phyloP scores from a whole-genome alignment of 352 stramenopile species.

The Globisporangium acanthophoron region DNA sequence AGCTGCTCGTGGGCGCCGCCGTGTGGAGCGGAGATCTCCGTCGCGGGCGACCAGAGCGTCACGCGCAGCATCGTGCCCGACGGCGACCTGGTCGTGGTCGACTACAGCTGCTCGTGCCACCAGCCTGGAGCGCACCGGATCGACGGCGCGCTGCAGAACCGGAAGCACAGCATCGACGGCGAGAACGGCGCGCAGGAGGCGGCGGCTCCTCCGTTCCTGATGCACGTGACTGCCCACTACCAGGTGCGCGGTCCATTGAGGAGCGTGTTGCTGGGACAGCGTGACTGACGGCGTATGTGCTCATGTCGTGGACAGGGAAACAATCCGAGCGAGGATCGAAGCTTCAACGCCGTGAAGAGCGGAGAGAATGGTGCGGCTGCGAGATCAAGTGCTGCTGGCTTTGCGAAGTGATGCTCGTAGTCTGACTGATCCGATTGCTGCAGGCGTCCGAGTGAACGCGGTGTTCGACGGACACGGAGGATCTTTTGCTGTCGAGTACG shows the following conservation, averaged over 20 bases:
- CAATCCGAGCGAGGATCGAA: slow-evolving; percentile 59
- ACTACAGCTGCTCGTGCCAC: slow-evolving; percentile 16
- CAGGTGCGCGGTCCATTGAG: slow-evolving; percentile 19
- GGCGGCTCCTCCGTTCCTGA: slow-evolving; percentile 14
- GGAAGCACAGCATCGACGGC: slow-evolving; percentile 8
- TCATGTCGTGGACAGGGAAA: slow-evolving; percentile 27
- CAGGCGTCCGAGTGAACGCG: slow-evolving; percentile 43
- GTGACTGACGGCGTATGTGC: neutral
- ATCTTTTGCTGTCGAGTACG: slow-evolving; percentile 58
- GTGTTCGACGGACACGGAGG: slow-evolving; percentile 72
- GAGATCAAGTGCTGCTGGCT: neutral
- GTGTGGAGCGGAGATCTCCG: slow-evolving; percentile 23
- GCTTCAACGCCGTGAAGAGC: slow-evolving; percentile 40
- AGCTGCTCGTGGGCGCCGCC: slow-evolving; percentile 48
- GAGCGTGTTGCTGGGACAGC: neutral
- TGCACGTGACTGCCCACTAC: slow-evolving; percentile 50
- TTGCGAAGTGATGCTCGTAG: neutral
- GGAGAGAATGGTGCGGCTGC: slow-evolving; percentile 20
- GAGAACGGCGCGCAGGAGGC: slow-evolving; percentile 2
- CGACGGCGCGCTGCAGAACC: neutral
- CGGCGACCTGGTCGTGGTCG: neutral
- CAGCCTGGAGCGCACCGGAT: neutral
- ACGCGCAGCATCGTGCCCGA: slow-evolving; percentile 7
- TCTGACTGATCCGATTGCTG: neutral
- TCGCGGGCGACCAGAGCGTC: slow-evolving; percentile 1